A percentile compares a stretch with the other conserved stretches of the same genome.
Evolutionary conservation across 129 eudicot species (phyloP).

Genomic region (Logfia minima): DNA sequence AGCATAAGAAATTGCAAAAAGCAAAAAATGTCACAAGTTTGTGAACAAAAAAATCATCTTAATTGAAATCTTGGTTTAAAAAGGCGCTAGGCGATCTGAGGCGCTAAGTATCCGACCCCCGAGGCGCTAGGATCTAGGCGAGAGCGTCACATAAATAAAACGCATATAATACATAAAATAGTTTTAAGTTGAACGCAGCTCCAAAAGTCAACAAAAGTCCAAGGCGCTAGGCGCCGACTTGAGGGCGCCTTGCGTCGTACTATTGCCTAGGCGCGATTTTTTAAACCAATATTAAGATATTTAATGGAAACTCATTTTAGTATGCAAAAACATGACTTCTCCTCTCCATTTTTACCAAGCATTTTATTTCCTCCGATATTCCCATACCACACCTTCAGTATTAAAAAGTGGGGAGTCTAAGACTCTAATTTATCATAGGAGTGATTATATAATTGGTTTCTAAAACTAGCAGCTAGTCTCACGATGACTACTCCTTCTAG

Average conservation of each 20-base stretch:
- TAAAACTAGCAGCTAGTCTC: neutral
- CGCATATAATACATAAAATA: too few relatives aligned
- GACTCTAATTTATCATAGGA: neutral
- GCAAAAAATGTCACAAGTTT: neutral
- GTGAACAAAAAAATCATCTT: neutral
- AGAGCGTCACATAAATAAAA: too few relatives aligned
- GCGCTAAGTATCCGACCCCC: too few relatives aligned
- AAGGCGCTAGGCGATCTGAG: too few relatives aligned
- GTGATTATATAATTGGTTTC: neutral
- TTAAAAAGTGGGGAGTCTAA: neutral
- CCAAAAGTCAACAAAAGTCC: too few relatives aligned
- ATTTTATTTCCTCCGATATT: neutral
- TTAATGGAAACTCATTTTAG: neutral
- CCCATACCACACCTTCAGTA: neutral
- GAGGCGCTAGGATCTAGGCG: too few relatives aligned
- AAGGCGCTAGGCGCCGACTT: too few relatives aligned
- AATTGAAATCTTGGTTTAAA: neutral
- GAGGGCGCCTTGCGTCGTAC: too few relatives aligned
- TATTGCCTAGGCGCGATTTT: too few relatives aligned
- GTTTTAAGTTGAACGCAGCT: too few relatives aligned
- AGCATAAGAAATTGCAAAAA: conserved; percentile 5
- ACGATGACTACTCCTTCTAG: neutral
- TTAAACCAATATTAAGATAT: neutral
- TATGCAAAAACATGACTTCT: neutral
- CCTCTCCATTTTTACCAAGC: neutral